Conservation (phyloP, 345 rosid genomes). For the Cardamine resedifolia region DNA sequence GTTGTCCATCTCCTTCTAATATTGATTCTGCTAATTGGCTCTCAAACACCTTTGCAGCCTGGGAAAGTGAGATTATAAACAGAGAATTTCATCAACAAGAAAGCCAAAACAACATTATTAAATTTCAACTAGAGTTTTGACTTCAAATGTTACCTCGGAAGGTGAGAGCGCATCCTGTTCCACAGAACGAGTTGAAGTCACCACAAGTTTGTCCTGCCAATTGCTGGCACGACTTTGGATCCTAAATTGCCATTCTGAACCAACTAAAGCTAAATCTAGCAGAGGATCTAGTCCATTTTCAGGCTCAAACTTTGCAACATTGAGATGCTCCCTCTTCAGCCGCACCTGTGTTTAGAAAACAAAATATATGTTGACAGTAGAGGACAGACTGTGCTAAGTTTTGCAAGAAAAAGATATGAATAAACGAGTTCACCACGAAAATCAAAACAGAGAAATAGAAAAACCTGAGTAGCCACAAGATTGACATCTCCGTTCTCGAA, state of each 20-base stretch:
- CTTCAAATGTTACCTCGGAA: conserved; percentile 63
- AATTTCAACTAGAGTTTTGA: background rate
- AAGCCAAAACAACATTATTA: background rate
- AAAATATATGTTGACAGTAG: background rate
- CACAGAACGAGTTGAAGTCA: conserved; percentile 86
- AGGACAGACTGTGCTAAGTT: background rate
- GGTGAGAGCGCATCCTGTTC: conserved; percentile 97
- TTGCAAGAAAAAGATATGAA: conserved; percentile 8
- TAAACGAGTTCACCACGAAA: background rate
- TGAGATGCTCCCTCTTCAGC: conserved; percentile 88
- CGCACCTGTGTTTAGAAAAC: conserved; percentile 63
- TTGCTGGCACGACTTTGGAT: conserved; percentile 95
- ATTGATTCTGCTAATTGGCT: conserved; percentile 93
- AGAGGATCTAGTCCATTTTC: conserved; percentile 88
- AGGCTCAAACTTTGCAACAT: conserved; percentile 93
- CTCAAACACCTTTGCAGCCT: conserved; percentile 96
- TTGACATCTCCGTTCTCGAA: conserved; percentile 98
- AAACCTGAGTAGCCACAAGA: conserved; percentile 96
- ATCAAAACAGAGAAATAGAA: conserved; percentile 28
- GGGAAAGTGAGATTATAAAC: conserved; percentile 22
- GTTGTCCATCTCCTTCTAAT: conserved; percentile 95
- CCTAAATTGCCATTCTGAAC: conserved; percentile 97
- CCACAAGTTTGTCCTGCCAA: conserved; percentile 95
- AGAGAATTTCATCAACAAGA: background rate
- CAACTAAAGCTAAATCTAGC: conserved; percentile 94